Evolutionary conservation across 169 alveolate genomes (phyloP).

Genomic region (Eimeria sp.): DNA sequence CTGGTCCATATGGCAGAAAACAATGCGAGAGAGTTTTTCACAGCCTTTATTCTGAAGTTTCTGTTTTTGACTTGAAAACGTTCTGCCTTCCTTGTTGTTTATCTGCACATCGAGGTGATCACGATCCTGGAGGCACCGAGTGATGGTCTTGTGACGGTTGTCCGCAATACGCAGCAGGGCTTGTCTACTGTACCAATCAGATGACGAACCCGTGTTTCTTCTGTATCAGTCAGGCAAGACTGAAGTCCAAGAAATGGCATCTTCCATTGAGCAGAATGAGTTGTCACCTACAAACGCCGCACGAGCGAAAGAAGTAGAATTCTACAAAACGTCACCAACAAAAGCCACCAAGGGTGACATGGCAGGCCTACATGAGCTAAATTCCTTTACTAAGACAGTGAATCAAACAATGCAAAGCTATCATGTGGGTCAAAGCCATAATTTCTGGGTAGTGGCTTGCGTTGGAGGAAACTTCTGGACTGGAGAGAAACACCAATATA

Average conservation of each 20-base stretch:
- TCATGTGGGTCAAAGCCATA: background rate
- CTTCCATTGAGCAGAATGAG: background rate
- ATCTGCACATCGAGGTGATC: background rate
- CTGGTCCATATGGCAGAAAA: background rate
- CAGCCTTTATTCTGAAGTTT: no score
- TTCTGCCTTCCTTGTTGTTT: background rate
- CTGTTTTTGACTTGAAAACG: background rate
- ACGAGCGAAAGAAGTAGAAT: background rate
- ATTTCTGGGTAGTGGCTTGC: background rate
- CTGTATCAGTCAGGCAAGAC: slow-evolving; percentile 4
- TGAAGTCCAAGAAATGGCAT: background rate
- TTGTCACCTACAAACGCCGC: background rate
- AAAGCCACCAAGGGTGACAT: background rate
- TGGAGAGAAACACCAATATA: background rate
- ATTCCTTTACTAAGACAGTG: slow-evolving; percentile 34
- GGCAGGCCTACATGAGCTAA: slow-evolving; percentile 22
- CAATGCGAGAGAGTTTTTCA: background rate
- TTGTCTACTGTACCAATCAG: background rate
- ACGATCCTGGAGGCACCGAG: no score
- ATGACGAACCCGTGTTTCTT: no score
- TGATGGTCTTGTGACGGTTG: background rate
- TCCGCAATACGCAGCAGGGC: background rate
- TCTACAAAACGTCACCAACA: background rate
- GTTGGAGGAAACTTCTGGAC: no score
- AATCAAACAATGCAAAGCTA: slow-evolving; percentile 45